Percentiles rank a stretch among this genome's conserved stretches.
These are phyloP conservation scores for Hypoxylon rubiginosum DNA, from an alignment of 2,329 filamentous ascomycete genomes.

Conservation along the genomic window DNA sequence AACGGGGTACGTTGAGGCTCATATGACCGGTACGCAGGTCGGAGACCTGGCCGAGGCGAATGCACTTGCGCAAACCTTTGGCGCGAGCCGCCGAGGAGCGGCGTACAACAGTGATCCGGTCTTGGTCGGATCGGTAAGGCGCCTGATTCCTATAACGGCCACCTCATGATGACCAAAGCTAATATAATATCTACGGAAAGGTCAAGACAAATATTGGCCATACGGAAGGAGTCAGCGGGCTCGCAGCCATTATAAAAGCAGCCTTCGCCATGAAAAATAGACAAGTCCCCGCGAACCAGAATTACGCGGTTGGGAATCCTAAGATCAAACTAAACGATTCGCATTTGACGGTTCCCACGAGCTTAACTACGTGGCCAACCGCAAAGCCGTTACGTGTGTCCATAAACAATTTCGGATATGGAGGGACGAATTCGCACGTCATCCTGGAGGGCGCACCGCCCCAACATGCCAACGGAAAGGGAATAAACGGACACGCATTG, in stretches of 20 bases:
- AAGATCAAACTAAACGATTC: conserved; percentile 59
- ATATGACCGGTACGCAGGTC: conserved; percentile 42
- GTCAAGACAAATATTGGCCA: conserved; percentile 54
- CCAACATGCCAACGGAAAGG: too few species aligned
- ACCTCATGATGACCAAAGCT: too few species aligned
- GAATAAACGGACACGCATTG: too few species aligned
- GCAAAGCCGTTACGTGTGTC: conserved; percentile 58
- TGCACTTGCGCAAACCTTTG: conserved; percentile 42
- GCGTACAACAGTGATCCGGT: conserved; percentile 58
- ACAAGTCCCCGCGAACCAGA: conserved; percentile 65
- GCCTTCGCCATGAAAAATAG: conserved; percentile 51
- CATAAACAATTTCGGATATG: conserved; percentile 70
- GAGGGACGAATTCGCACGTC: conserved; percentile 57
- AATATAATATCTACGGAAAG: too few species aligned
- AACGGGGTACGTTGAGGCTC: conserved; percentile 44
- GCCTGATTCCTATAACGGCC: too few species aligned
- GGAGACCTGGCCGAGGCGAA: conserved; percentile 44
- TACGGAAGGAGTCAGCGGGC: conserved; percentile 46
- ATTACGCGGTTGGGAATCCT: conserved; percentile 60
- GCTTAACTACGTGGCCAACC: conserved; percentile 59
- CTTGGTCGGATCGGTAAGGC: conserved; percentile 61
- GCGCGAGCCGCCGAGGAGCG: conserved; percentile 32
- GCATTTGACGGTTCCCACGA: conserved; percentile 48
- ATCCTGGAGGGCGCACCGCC: conserved; percentile 12
- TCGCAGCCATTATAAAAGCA: conserved; percentile 50